phyloP scores from a whole-genome alignment of 148 eudicot genomes.

The Suaeda aralocaspica region DNA sequence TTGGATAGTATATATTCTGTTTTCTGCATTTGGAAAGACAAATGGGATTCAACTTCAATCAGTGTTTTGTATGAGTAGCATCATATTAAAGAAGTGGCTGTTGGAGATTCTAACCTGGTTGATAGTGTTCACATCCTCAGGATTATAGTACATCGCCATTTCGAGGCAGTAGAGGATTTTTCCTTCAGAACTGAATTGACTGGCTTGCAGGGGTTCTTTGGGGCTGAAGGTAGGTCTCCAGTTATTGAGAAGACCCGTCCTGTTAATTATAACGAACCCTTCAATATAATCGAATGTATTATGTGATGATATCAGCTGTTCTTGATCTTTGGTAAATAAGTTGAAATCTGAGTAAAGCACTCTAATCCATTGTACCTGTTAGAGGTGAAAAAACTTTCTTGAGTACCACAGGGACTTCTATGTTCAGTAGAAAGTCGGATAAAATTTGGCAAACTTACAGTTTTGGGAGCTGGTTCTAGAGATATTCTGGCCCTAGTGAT shows the following conservation, averaged over 20 bases:
- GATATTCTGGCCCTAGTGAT: conserved; percentile 79
- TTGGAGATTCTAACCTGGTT: conserved; percentile 50
- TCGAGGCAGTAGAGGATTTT: conserved; percentile 81
- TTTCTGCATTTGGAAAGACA: conserved; percentile 46
- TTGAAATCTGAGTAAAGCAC: conserved; percentile 74
- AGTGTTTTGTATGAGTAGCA: conserved; percentile 1
- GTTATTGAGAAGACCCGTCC: conserved; percentile 72
- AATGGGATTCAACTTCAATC: conserved; percentile 16
- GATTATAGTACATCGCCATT: conserved; percentile 77
- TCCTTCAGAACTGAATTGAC: conserved; percentile 71
- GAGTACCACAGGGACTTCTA: conserved; percentile 16
- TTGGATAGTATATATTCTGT: conserved; percentile 39
- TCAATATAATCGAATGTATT: conserved; percentile 77
- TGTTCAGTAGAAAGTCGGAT: conserved; percentile 9
- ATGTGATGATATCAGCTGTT: conserved; percentile 59
- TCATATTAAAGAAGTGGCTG: not conserved
- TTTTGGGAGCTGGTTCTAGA: conserved; percentile 67
- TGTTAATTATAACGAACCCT: conserved; percentile 83
- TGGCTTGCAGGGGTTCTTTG: conserved; percentile 65
- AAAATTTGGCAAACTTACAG: conserved; percentile 35
- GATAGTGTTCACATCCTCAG: conserved; percentile 35
- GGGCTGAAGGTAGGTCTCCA: conserved; percentile 84
- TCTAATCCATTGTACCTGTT: conserved; percentile 96
- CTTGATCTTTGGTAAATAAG: conserved; percentile 76
- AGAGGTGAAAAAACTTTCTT: conserved; percentile 1